Evolutionary conservation across 768 basidiomycete species (phyloP).

Genomic region (Suillus paluster): DNA sequence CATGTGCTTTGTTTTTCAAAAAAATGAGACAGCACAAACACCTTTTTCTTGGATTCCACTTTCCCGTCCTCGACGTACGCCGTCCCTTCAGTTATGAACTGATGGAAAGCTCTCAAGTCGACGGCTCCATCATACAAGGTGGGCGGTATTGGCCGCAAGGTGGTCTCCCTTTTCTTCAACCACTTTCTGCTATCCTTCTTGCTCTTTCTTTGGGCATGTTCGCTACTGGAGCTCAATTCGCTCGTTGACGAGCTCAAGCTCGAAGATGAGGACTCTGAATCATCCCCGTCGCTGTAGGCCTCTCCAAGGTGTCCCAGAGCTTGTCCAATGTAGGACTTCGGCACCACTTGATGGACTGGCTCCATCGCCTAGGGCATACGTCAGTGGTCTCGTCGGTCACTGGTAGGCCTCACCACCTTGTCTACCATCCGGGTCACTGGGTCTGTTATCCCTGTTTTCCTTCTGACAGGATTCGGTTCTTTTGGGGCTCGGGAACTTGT

Average conservation of each 20-base stretch:
- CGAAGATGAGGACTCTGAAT: neutral
- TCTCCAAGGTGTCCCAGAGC: neutral
- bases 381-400: too few species aligned
- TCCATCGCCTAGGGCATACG: neutral
- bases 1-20: constrained; percentile 36
- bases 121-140: constrained; percentile 31
- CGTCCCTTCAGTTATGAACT: constrained; percentile 30
- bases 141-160: constrained; percentile 29
- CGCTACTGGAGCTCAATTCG: neutral
- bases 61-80: constrained; percentile 26
- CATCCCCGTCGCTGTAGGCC: neutral
- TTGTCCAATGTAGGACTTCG: neutral
- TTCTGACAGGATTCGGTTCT: too few species aligned
- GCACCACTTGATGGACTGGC: neutral
- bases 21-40: constrained; percentile 31
- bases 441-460: too few species aligned
- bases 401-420: neutral
- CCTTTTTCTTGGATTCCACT: constrained; percentile 14
- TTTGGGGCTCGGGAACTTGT: too few species aligned
- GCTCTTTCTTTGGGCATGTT: neutral
- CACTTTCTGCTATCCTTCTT: neutral
- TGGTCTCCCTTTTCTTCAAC: neutral
- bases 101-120: constrained; percentile 25
- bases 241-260: neutral
- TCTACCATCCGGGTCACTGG: neutral